phyloP scores from a whole-genome alignment of 2,329 filamentous ascomycete genomes.

The Aspergillus vadensis region DNA sequence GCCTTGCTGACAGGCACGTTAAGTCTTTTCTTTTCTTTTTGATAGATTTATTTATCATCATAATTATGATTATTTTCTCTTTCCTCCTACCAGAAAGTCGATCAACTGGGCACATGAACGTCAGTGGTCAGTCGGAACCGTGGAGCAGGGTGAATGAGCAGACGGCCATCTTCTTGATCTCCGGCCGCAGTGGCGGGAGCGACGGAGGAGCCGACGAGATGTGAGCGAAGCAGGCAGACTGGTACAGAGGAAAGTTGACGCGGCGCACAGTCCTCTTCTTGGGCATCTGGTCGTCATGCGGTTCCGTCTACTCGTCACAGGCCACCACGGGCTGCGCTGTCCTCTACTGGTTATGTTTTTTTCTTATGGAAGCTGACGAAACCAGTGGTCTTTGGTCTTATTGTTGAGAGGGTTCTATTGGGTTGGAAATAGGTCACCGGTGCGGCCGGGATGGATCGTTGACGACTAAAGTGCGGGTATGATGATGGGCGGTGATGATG shows the following conservation, averaged over 20 bases:
- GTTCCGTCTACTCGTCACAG: conserved; percentile 22
- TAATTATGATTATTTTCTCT: too few relatives aligned
- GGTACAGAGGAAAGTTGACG: conserved; percentile 6
- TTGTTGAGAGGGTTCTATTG: background rate
- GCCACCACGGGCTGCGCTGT: conserved; percentile 19
- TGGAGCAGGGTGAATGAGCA: background rate
- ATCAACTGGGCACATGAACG: background rate
- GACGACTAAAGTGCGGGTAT: background rate
- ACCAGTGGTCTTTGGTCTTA: conserved; percentile 5
- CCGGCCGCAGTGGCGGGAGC: background rate
- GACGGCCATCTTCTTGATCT: too few relatives aligned
- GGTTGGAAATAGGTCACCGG: background rate
- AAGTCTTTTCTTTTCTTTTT: too few relatives aligned
- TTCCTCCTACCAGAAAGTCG: background rate
- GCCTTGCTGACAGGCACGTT: background rate
- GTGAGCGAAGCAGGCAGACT: background rate
- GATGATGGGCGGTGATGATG: background rate
- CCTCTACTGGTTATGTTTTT: conserved; percentile 15
- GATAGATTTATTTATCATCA: too few relatives aligned
- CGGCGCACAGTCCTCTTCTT: conserved; percentile 27
- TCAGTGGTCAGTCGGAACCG: background rate
- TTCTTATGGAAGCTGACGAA: conserved; percentile 21
- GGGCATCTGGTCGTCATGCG: conserved; percentile 15
- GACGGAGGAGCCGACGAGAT: background rate
- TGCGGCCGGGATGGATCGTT: background rate